These are phyloP conservation scores for Cryptosporidium viatorum DNA, from an alignment of 169 alveolate genomes.

Conservation along the genomic window DNA sequence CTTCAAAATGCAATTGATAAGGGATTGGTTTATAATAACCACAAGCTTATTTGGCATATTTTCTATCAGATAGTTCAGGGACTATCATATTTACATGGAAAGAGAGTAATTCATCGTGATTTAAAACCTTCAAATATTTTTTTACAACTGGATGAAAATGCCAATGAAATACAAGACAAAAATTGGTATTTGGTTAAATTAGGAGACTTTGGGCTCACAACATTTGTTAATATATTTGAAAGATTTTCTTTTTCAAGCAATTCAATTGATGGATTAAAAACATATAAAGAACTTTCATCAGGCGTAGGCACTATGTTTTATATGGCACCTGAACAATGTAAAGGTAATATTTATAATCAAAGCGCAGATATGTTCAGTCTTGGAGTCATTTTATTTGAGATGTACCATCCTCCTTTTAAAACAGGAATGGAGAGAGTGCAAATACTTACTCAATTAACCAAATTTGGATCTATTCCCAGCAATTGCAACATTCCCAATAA, in stretches of 20 bases:
- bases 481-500: conserved; percentile 53
- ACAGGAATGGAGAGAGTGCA: conserved; percentile 85
- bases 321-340: conserved; percentile 87
- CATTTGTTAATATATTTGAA: conserved; percentile 78
- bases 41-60: conserved; percentile 81
- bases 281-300: conserved; percentile 40
- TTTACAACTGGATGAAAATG: conserved; percentile 81
- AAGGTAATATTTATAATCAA: conserved; percentile 84
- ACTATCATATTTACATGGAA: conserved; percentile 86
- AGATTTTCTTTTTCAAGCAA: conserved; percentile 6
- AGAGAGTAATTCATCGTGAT: conserved; percentile 87
- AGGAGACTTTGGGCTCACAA: conserved; percentile 88
- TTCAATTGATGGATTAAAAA: conserved; percentile 56
- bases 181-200: conserved; percentile 79
- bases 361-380: conserved; percentile 86
- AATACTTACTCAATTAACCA: conserved; percentile 44
- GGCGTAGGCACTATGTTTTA: conserved; percentile 86
- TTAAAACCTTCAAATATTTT: conserved; percentile 87
- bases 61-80: conserved; percentile 86
- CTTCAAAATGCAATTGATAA: conserved; percentile 82
- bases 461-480: conserved; percentile 8
- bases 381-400: conserved; percentile 88
- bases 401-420: conserved; percentile 85
- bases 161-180: not conserved
- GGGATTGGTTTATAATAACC: conserved; percentile 79